Evolutionary conservation across 345 rosid genomes (phyloP).

Genomic region (Syzygium grande): DNA sequence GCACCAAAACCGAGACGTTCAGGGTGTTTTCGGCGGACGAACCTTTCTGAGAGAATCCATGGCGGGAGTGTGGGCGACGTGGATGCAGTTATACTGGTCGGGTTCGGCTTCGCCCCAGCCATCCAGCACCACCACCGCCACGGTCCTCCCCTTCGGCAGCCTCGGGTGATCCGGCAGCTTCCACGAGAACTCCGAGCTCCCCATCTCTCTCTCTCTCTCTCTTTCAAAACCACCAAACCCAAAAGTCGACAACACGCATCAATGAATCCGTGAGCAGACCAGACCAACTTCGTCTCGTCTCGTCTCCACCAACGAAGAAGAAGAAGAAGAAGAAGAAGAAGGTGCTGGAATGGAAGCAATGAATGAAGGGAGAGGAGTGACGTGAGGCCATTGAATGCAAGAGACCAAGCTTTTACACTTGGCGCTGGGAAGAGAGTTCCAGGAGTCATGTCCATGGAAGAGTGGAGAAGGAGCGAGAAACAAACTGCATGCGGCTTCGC

Average conservation of each 20-base stretch:
- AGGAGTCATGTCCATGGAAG: not conserved
- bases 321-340: not conserved
- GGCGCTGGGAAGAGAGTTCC: not conserved
- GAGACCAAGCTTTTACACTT: not conserved
- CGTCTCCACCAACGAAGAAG: not conserved
- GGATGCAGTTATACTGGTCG: slow-evolving; percentile 82
- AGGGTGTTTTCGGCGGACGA: not conserved
- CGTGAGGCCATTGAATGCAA: not conserved
- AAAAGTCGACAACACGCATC: not conserved
- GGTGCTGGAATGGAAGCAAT: not conserved
- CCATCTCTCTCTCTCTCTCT: slow-evolving; percentile 21
- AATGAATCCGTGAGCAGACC: not conserved
- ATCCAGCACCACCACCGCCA: slow-evolving; percentile 78
- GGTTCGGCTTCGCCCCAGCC: slow-evolving; percentile 96
- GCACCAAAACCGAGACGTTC: not conserved
- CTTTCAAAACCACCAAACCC: not conserved
- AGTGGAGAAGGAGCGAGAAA: not conserved
- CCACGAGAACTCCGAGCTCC: slow-evolving; percentile 39
- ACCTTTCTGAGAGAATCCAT: slow-evolving; percentile 75
- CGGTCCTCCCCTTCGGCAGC: slow-evolving; percentile 65
- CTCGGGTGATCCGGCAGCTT: slow-evolving; percentile 72
- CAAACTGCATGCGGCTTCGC: not conserved
- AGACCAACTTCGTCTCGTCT: not conserved
- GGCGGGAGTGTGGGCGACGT: slow-evolving; percentile 77
- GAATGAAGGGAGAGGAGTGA: not conserved